Conservation (phyloP, 2,329 filamentous ascomycete species). For the Diaporthe destruens region DNA sequence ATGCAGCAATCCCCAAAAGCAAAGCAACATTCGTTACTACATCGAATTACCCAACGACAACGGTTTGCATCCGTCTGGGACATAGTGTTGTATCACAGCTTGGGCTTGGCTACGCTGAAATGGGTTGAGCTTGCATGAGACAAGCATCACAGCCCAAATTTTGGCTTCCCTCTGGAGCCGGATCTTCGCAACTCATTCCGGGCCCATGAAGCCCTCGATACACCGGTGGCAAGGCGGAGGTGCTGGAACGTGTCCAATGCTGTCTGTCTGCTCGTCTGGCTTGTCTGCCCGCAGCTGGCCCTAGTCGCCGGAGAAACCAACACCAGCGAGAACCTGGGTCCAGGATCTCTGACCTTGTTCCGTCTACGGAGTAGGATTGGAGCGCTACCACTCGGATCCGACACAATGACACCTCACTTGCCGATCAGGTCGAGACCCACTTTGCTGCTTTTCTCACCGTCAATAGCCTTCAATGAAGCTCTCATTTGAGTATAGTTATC, state of each 20-base stretch:
- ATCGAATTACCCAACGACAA: conserved; percentile 11
- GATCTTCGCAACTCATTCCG: conserved; percentile 28
- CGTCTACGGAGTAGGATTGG: conserved; percentile 3
- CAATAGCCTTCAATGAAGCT: conserved; percentile 25
- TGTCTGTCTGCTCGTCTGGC: not conserved
- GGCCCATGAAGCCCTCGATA: not conserved
- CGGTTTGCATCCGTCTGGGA: conserved; percentile 19
- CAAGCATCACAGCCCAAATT: conserved; percentile 26
- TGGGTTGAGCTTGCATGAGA: conserved; percentile 30
- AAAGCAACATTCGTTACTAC: conserved; percentile 1
- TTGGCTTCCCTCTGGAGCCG: conserved; percentile 11
- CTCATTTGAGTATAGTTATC: not conserved
- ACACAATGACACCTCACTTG: conserved; percentile 17
- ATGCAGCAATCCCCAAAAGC: not conserved
- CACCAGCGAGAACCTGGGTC: conserved; percentile 18
- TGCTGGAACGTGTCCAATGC: not conserved
- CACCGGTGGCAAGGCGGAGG: conserved; percentile 4
- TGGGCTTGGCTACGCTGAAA: conserved; percentile 27
- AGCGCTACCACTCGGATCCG: conserved; percentile 27
- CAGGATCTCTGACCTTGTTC: not conserved
- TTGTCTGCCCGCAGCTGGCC: not conserved
- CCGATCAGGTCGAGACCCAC: conserved; percentile 12
- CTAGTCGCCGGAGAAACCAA: conserved; percentile 19
- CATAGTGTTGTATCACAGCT: conserved; percentile 23
- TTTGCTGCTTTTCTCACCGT: not conserved